A percentile compares a stretch with the other conserved stretches of the same genome.
phyloP scores from a whole-genome alignment of 345 rosid genomes.

The Ailanthus altissimus region DNA sequence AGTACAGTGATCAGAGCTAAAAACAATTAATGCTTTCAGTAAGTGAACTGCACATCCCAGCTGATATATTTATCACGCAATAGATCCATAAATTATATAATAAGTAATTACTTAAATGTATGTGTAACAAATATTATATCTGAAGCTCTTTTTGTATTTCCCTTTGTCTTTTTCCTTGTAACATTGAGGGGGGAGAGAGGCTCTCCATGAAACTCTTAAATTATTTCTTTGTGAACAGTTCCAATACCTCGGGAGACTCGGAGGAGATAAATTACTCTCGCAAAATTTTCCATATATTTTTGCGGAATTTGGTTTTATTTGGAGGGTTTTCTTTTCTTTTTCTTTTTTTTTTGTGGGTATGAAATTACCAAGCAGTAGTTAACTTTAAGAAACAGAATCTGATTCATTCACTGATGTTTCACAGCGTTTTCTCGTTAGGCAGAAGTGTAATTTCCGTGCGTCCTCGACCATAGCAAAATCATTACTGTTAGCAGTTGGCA shows the following conservation, averaged over 20 bases:
- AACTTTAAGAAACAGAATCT: neutral
- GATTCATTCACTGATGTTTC: neutral
- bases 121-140: neutral
- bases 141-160: neutral
- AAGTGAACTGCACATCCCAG: constrained; percentile 21
- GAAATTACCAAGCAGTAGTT: neutral
- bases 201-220: neutral
- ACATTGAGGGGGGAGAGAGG: neutral
- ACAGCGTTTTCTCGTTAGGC: constrained; percentile 10
- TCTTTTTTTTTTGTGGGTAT: no score
- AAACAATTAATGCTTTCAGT: constrained; percentile 11
- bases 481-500: neutral
- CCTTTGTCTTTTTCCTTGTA: neutral
- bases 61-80: neutral
- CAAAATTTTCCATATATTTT: neutral
- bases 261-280: neutral
- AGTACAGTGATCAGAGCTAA: neutral
- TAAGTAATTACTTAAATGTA: no score
- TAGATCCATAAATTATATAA: neutral
- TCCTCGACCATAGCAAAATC: no score
- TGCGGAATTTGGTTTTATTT: neutral
- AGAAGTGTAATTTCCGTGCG: neutral
- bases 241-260: constrained; percentile 8
- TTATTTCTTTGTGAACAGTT: neutral
- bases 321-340: neutral